phyloP scores from a whole-genome alignment of 352 stramenopile species.

The Pythium aquatile region DNA sequence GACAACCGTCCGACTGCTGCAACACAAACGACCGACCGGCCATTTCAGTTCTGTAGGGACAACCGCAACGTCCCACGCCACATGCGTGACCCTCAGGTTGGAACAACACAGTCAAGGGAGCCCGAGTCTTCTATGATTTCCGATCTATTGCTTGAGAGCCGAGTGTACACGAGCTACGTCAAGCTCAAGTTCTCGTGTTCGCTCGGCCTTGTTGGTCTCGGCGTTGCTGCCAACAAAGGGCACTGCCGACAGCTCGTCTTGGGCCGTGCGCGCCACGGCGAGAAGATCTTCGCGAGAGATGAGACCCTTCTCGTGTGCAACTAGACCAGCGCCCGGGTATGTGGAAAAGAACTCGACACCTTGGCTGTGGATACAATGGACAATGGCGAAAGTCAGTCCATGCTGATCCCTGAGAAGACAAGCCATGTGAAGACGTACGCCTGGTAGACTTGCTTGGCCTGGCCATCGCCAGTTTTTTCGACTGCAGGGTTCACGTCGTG shows the following conservation, averaged over 20 bases:
- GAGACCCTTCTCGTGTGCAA: constrained; percentile 57
- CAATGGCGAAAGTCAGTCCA: not conserved
- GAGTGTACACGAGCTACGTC: constrained; percentile 39
- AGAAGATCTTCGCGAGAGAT: constrained; percentile 52
- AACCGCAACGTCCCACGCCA: too few species aligned
- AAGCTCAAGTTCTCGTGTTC: constrained; percentile 35
- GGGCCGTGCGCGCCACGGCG: constrained; percentile 34
- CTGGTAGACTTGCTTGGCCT: constrained; percentile 51
- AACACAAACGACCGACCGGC: not conserved
- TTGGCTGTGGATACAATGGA: constrained; percentile 32
- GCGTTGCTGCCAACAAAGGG: constrained; percentile 45
- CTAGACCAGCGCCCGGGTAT: constrained; percentile 60
- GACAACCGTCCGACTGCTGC: not conserved
- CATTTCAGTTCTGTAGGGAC: not conserved
- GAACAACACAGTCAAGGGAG: too few species aligned
- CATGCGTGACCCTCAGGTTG: too few species aligned
- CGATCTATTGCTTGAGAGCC: not conserved
- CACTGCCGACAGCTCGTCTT: constrained; percentile 51
- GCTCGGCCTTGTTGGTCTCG: constrained; percentile 33
- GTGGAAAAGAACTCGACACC: constrained; percentile 75
- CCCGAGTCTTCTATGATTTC: too few species aligned
- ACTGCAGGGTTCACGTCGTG: constrained; percentile 70
- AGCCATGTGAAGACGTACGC: constrained; percentile 39
- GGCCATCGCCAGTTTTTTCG: constrained; percentile 59
- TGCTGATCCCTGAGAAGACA: not conserved